Evolutionary conservation across 805 yeast species (phyloP).

Genomic region (Spathaspora passalidarum): DNA sequence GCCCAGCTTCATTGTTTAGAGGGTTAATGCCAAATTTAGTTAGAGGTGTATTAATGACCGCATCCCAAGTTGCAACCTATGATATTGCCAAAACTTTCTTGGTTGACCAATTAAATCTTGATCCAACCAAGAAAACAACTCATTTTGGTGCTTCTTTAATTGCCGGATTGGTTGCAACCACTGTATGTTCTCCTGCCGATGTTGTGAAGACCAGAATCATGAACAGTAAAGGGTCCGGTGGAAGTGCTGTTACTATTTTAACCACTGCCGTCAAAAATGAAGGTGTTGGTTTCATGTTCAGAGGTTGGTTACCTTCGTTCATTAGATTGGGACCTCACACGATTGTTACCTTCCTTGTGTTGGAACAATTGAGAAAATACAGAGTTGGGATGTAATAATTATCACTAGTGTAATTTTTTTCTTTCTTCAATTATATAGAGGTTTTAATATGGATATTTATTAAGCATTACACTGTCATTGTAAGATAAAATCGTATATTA

Average conservation of each 20-base stretch:
- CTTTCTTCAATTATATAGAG: no score
- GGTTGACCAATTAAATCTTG: slow-evolving; percentile 47
- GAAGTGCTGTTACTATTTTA: slow-evolving; percentile 51
- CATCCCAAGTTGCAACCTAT: slow-evolving; percentile 85
- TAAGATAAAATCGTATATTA: neutral
- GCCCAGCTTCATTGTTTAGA: slow-evolving; percentile 55
- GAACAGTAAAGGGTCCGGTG: slow-evolving; percentile 52
- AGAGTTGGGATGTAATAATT: slow-evolving; percentile 45
- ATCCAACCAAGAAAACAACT: slow-evolving; percentile 61
- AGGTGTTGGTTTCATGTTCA: slow-evolving; percentile 77
- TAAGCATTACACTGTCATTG: neutral
- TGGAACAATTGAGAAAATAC: slow-evolving; percentile 60
- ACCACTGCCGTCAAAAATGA: slow-evolving; percentile 57
- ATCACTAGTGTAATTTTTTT: neutral
- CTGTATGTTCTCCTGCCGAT: slow-evolving; percentile 90
- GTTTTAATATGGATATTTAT: slow-evolving; percentile 1
- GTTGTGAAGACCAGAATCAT: slow-evolving; percentile 85
- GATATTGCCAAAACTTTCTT: slow-evolving; percentile 67
- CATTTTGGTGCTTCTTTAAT: slow-evolving; percentile 76
- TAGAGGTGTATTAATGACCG: slow-evolving; percentile 85
- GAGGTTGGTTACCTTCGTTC: slow-evolving; percentile 91
- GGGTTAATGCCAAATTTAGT: slow-evolving; percentile 77
- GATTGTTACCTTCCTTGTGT: slow-evolving; percentile 63
- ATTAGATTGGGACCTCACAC: slow-evolving; percentile 84
- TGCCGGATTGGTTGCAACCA: slow-evolving; percentile 88